phyloP scores from a whole-genome alignment of 257 asterid genomes.

The Rehmannia glutinosa region DNA sequence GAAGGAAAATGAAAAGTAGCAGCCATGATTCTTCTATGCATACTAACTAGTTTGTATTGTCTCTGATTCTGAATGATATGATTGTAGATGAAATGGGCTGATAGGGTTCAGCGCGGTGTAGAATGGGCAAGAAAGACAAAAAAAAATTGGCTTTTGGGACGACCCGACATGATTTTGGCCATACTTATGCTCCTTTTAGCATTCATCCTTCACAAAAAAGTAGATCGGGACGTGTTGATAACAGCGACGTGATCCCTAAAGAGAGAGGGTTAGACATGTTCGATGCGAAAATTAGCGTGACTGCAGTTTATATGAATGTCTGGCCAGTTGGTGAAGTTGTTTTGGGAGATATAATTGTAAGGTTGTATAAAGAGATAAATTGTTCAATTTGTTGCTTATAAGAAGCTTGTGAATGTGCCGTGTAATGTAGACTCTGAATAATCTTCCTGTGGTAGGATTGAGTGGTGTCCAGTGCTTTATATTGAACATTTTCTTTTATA shows the following conservation, averaged over 20 bases:
- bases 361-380: background rate
- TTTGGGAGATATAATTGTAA: too few relatives aligned
- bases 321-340: too few relatives aligned
- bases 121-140: slow-evolving; percentile 86
- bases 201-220: slow-evolving; percentile 54
- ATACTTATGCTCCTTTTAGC: slow-evolving; percentile 74
- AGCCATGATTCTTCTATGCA: too few relatives aligned
- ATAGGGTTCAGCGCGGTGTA: slow-evolving; percentile 69
- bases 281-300: background rate
- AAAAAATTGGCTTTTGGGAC: slow-evolving; percentile 82
- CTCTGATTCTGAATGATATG: slow-evolving; percentile 6
- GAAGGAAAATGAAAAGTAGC: too few relatives aligned
- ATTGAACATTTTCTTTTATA: too few relatives aligned
- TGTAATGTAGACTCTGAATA: background rate
- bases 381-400: background rate
- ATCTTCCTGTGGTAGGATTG: background rate
- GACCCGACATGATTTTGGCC: slow-evolving; percentile 82
- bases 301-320: too few relatives aligned
- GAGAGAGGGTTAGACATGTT: background rate
- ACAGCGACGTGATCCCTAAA: background rate
- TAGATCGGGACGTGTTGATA: background rate
- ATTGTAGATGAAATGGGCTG: slow-evolving; percentile 91
- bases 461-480: background rate
- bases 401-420: background rate
- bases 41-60: background rate